Percentiles rank a stretch among this genome's conserved stretches.
Evolutionary conservation across 1,139 yeast species (phyloP).

Genomic region (Schizosaccharomyces versatilis): DNA sequence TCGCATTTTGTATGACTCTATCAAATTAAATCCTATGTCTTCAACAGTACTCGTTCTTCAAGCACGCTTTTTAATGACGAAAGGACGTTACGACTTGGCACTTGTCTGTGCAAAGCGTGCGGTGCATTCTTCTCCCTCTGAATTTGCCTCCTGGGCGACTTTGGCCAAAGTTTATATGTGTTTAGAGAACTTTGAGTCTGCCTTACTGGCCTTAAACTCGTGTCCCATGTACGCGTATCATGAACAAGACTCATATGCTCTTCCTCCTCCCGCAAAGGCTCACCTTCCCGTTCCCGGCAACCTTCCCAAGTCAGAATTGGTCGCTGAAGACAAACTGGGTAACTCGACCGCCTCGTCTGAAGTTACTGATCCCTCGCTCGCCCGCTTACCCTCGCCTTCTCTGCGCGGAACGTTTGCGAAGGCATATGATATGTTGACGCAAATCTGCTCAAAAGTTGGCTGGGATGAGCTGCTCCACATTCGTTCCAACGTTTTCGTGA

Average conservation of each 20-base stretch:
- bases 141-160: constrained; percentile 61
- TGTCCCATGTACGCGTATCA: constrained; percentile 73
- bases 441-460: constrained; percentile 46
- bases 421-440: constrained; percentile 60
- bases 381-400: constrained; percentile 53
- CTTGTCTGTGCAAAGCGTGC: constrained; percentile 51
- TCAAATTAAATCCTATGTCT: constrained; percentile 39
- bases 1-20: constrained; percentile 36
- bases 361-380: constrained; percentile 40
- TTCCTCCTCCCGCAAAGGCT: constrained; percentile 49
- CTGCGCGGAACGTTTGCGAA: constrained; percentile 57
- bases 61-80: constrained; percentile 46
- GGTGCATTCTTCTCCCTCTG: constrained; percentile 64
- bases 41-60: constrained; percentile 37
- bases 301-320: constrained; percentile 27
- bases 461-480: constrained; percentile 72
- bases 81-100: constrained; percentile 49
- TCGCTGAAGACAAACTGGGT: constrained; percentile 21
- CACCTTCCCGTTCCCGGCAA: constrained; percentile 64
- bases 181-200: constrained; percentile 48
- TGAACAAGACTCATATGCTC: constrained; percentile 28
- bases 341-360: constrained; percentile 7
- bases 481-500: constrained; percentile 71
- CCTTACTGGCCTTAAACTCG: constrained; percentile 63
- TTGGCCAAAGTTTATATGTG: constrained; percentile 53